Percentiles rank a stretch among this genome's conserved stretches.
These are phyloP conservation scores for Cladosporium sp. DNA, from an alignment of 2,329 filamentous ascomycete species.

Conservation along the genomic window DNA sequence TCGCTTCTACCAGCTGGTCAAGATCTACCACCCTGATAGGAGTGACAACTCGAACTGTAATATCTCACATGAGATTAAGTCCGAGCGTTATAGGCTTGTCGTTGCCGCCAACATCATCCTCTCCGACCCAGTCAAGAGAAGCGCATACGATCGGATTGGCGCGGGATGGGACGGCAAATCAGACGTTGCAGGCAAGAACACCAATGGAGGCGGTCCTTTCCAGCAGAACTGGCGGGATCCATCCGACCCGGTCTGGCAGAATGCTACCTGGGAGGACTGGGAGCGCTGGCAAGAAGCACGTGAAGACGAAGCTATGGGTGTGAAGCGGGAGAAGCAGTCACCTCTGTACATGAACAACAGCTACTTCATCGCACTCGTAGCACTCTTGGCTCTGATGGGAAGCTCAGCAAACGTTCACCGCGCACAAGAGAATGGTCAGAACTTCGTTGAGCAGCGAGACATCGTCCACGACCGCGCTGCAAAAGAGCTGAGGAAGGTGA, in stretches of 20 bases:
- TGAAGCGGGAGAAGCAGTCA: slow-evolving; percentile 42
- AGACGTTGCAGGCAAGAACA: slow-evolving; percentile 27
- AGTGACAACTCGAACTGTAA: slow-evolving; percentile 39
- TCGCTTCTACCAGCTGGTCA: slow-evolving; percentile 86
- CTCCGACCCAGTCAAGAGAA: slow-evolving; percentile 71
- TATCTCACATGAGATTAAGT: slow-evolving; percentile 58
- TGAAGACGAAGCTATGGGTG: slow-evolving; percentile 30
- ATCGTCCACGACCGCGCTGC: slow-evolving; percentile 64
- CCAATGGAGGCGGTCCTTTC: slow-evolving; percentile 26
- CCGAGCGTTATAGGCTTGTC: slow-evolving; percentile 88
- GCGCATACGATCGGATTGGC: slow-evolving; percentile 76
- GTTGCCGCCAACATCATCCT: slow-evolving; percentile 85
- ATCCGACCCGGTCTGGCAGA: slow-evolving; percentile 54
- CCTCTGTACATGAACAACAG: slow-evolving; percentile 71
- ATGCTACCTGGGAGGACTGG: slow-evolving; percentile 98
- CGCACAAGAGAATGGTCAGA: slow-evolving; percentile 58
- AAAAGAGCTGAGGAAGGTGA: slow-evolving; percentile 55
- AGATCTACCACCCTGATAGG: slow-evolving; percentile 90
- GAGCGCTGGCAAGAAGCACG: slow-evolving; percentile 64
- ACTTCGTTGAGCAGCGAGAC: slow-evolving; percentile 63
- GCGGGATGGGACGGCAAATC: slow-evolving; percentile 67
- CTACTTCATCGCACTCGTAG: slow-evolving; percentile 69
- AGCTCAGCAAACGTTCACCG: slow-evolving; percentile 68
- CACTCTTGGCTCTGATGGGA: slow-evolving; percentile 65
- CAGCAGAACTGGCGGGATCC: slow-evolving; percentile 29